Evolutionary conservation across 2,329 filamentous ascomycete species (phyloP).

Genomic region (Exophiala lecanii-corni): DNA sequence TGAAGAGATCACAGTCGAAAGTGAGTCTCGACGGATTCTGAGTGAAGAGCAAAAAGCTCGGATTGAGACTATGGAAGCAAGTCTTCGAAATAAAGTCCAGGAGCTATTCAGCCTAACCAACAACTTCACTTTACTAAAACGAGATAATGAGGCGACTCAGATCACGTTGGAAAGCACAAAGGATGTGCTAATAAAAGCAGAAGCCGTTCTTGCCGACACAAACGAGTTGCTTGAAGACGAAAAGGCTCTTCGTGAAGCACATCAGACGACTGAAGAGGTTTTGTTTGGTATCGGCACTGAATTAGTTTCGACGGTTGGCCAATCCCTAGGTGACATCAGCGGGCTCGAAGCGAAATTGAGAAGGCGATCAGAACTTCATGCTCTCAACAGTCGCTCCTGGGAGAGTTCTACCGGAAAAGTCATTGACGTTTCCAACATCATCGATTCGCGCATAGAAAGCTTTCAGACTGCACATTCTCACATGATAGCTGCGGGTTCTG

Average conservation of each 20-base stretch:
- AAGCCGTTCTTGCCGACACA: conserved; percentile 74
- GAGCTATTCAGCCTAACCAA: conserved; percentile 83
- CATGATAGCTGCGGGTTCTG: conserved; percentile 63
- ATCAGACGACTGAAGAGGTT: conserved; percentile 76
- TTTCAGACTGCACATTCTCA: conserved; percentile 70
- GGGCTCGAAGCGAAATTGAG: conserved; percentile 81
- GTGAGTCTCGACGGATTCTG: conserved; percentile 84
- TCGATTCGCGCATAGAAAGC: conserved; percentile 69
- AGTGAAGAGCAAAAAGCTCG: conserved; percentile 88
- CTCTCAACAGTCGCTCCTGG: conserved; percentile 75
- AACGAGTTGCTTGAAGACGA: conserved; percentile 74
- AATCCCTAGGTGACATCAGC: conserved; percentile 73
- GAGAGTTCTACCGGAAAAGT: conserved; percentile 70
- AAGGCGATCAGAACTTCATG: conserved; percentile 78
- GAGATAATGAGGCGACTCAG: conserved; percentile 77
- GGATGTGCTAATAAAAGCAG: conserved; percentile 78
- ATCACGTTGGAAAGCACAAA: conserved; percentile 72
- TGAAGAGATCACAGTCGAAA: conserved; percentile 86
- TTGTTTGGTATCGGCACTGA: conserved; percentile 68
- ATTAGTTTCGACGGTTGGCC: conserved; percentile 71
- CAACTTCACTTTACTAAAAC: conserved; percentile 81
- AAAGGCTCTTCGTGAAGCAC: conserved; percentile 71
- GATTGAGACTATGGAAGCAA: conserved; percentile 86
- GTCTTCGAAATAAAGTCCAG: conserved; percentile 87
- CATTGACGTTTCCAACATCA: conserved; percentile 66